Conservation (phyloP, 2,329 filamentous ascomycete genomes). For the Boeremia lycopersici region DNA sequence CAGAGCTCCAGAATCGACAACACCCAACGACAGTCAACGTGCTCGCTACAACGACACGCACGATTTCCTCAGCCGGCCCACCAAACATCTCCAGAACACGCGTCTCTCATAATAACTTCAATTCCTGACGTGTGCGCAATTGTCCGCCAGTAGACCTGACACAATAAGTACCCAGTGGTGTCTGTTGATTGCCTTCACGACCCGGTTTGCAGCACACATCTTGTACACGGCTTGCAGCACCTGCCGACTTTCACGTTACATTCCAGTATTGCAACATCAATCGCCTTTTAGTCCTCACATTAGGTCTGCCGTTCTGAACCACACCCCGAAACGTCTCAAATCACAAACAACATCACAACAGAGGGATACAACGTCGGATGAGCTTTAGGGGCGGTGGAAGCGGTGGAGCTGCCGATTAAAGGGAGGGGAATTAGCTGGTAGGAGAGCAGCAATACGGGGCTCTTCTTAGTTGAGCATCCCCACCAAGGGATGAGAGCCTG, state of each 20-base stretch:
- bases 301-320: neutral
- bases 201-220: neutral
- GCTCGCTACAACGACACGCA: neutral
- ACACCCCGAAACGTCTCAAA: neutral
- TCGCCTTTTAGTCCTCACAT: neutral
- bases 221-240: neutral
- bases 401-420: conserved; percentile 16
- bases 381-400: conserved; percentile 10
- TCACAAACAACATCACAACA: neutral
- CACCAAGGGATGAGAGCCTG: conserved; percentile 40
- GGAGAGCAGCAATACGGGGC: conserved; percentile 21
- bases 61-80: neutral
- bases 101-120: neutral
- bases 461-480: conserved; percentile 29
- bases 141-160: neutral
- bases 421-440: conserved; percentile 18
- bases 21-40: neutral
- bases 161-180: neutral
- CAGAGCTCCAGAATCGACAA: conserved; percentile 3
- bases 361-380: conserved; percentile 2
- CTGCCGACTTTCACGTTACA: neutral
- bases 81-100: neutral
- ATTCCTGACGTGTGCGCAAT: neutral
- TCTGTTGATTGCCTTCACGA: neutral
- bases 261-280: neutral